Base-by-base conservation (phyloP, 129 eudicot species). In the Flaveria ramosissima region DNA sequence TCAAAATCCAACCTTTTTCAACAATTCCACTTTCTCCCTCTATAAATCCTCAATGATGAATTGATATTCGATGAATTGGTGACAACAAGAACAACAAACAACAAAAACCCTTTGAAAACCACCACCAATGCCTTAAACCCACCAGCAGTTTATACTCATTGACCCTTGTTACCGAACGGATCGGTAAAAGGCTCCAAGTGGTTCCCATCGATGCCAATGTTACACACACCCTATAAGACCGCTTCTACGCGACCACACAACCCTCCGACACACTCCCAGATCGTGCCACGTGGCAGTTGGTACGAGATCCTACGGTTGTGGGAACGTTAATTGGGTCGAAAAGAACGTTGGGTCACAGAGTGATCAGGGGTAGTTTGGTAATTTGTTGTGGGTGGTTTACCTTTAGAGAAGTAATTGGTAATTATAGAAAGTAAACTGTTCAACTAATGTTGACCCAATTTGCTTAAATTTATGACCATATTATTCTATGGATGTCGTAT, bases 291-390 rank as follows among this genome's bases (percentile, higher is more conserved):
- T 86, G 90, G 75, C 42, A 26, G 4, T 1, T 13, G 24, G 9
- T 10, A 27, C 36, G 11, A 26, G 23, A 81, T 82, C 88, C 62
- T 72, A 86, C 71, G 96, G 98, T 68, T 73, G 80, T 45, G 71
- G 56, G 72, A 55, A 63, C 43, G 9, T 59, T 73, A 62, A 72
- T 79, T 78, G 65, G 74, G 70, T 89, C 93, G 92, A 88, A 72
- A 90, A 87, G 85, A 84, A 78, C 90, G 94, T 88, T 83, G 96
- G 94, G 89, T 90, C 96, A 92, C 81, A 26, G 80, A 87, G 68
- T 24, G 79, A 56, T 41, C 6, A 64, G 21, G 79, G 79, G 84
- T 56, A n/a, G 7, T 17, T 80, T 66, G 61, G 70, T 80, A 53
- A 66, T 17, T 80, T 65, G 0, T 8, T 10, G 36, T 1, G 19